Evolutionary conservation across 176 grass and related monocot genomes (phyloP), one percentile per base, ranked within the genome.

Genomic region (Elymus sibiricus): DNA sequence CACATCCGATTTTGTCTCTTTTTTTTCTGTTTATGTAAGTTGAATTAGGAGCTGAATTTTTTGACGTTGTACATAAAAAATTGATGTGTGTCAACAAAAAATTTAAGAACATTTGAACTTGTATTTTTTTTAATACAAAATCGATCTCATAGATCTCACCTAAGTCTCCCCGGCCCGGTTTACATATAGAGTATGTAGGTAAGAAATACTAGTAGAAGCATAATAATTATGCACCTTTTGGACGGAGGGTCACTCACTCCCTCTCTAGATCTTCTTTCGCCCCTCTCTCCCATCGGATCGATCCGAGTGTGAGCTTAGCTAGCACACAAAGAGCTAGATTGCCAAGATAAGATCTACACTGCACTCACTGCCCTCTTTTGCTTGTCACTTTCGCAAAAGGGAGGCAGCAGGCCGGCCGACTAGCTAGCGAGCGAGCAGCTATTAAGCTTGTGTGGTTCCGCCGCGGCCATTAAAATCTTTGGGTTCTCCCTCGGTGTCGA

Each of bases 361-460:
- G 72, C 71, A 64, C 82, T 84, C 81, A 62, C 82, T 76, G 31
- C 78, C 71, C 63, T 81, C 77, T 88, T 88, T 91, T 91, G 79
- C 82, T 85, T 78, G 86, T 85, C 90, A 85, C 86, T 88, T 85
- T 91, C 90, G 71, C 82, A 82, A 85, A 91, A 91, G 90, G 88
- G 86, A 66, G 86, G 12, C 63, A 21, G 53, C 19, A 56, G 53
- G 83, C 69, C 68, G 78, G 59, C 72, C 80, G 58, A 59, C 60
- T 72, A 76, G 66, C 79, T 76, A 46, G 74, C 59, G 56, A 77
- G 67, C 74, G 62, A 31, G 46, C 39, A 77, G 82, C 82, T 81
- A 82, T 62, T 82, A 77, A 90, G 83, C 79, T 63, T 56, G 29
- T 55, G 83, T 64, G 71, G 62, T 80, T 80, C 61, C 71, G 69